Evolutionary conservation across 257 asterid species (phyloP).

Genomic region (Paulownia fortunei): DNA sequence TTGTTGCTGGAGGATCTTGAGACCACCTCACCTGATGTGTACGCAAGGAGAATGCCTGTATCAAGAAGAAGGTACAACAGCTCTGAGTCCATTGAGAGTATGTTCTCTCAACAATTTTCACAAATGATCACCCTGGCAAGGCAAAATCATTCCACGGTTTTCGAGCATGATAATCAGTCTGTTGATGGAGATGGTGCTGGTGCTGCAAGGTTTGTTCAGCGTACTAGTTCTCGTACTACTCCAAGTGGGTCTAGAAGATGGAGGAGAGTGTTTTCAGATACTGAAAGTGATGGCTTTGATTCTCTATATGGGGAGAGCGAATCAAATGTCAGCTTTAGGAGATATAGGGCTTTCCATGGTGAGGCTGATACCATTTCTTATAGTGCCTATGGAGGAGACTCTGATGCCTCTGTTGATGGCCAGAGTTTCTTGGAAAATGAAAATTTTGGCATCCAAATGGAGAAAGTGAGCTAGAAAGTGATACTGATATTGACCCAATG

Average conservation of each 20-base stretch:
- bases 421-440: constrained; percentile 61
- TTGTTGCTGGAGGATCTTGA: constrained; percentile 73
- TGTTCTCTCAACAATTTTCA: constrained; percentile 66
- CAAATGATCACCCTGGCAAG: constrained; percentile 57
- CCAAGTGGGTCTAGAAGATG: constrained; percentile 74
- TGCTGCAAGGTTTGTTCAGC: constrained; percentile 44
- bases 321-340: constrained; percentile 70
- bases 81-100: constrained; percentile 67
- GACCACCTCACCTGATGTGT: constrained; percentile 52
- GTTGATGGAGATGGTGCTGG: constrained; percentile 54
- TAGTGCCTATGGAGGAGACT: constrained; percentile 69
- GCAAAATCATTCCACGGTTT: constrained; percentile 48
- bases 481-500: constrained; percentile 94
- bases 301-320: constrained; percentile 78
- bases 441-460: constrained; percentile 48
- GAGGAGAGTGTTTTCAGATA: constrained; percentile 72
- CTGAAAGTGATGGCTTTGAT: constrained; percentile 84
- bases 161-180: constrained; percentile 56
- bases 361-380: constrained; percentile 68
- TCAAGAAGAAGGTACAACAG: constrained; percentile 55
- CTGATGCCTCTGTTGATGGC: constrained; percentile 78
- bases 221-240: constrained; percentile 54
- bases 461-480: constrained; percentile 69
- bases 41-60: constrained; percentile 41
- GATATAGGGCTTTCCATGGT: constrained; percentile 59